These are phyloP conservation scores for Globisporangium canariense DNA, from an alignment of 352 stramenopile species.

Conservation along the genomic window DNA sequence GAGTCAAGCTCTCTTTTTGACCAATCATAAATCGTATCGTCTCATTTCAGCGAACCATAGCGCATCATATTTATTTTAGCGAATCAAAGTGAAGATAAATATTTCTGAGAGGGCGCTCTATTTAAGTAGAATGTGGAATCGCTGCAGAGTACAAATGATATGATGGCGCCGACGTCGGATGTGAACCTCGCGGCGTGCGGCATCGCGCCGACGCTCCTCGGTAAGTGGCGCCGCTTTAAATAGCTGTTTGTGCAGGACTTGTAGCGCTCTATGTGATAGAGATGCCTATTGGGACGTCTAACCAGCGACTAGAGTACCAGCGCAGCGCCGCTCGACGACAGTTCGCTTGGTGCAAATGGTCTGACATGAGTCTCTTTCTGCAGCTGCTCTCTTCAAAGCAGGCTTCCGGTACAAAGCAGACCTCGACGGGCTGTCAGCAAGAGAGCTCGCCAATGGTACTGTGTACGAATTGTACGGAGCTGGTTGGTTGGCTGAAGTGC, in stretches of 20 bases:
- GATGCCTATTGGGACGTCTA: not conserved
- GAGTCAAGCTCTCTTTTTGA: slow-evolving; percentile 16
- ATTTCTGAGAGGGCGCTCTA: slow-evolving; percentile 1
- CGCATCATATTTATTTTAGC: slow-evolving; percentile 18
- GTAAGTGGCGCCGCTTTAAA: slow-evolving; percentile 21
- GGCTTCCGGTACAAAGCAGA: slow-evolving; percentile 63
- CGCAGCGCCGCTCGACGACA: not conserved
- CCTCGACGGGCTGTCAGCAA: slow-evolving; percentile 37
- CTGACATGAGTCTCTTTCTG: not conserved
- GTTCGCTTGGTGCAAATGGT: not conserved
- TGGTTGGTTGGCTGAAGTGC: not conserved
- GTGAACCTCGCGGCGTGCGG: slow-evolving; percentile 51
- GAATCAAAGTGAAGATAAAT: slow-evolving; percentile 22
- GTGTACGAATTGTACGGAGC: not conserved
- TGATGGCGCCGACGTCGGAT: slow-evolving; percentile 16
- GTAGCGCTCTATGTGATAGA: not conserved
- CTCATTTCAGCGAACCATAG: not conserved
- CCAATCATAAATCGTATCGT: slow-evolving; percentile 1
- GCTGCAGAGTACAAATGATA: slow-evolving; percentile 13
- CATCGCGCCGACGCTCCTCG: slow-evolving; percentile 52
- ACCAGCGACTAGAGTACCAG: not conserved
- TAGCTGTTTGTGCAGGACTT: not conserved
- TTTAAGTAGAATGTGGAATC: slow-evolving; percentile 1
- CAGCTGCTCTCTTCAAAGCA: slow-evolving; percentile 56
- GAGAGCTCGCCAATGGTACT: slow-evolving; percentile 58